Conservation (phyloP, 441 rosid genomes). For the Flueggea neowawraea region DNA sequence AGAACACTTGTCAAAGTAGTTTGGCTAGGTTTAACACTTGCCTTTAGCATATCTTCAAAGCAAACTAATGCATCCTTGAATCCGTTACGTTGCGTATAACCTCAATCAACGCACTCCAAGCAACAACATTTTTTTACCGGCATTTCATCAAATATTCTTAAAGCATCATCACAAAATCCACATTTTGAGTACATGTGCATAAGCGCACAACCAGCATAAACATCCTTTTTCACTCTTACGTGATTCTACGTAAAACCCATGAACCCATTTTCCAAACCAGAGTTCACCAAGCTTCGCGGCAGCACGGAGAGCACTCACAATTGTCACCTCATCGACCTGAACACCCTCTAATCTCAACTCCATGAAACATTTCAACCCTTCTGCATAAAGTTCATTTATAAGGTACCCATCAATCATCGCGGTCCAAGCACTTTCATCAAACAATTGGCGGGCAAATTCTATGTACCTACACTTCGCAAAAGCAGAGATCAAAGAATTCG, state of each 20-base stretch:
- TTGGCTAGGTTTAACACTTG: constrained; percentile 26
- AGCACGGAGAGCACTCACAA: constrained; percentile 57
- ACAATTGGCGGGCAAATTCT: constrained; percentile 49
- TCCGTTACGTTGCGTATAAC: constrained; percentile 55
- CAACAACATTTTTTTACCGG: constrained; percentile 56
- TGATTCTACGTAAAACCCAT: constrained; percentile 35
- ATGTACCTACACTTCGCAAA: constrained; percentile 62
- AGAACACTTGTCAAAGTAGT: constrained; percentile 32
- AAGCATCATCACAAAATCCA: constrained; percentile 54
- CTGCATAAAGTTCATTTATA: constrained; percentile 56
- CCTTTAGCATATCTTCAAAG: constrained; percentile 45
- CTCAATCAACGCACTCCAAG: constrained; percentile 76
- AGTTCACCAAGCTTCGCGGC: constrained; percentile 47
- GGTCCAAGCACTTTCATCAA: constrained; percentile 71
- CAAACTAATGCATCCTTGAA: constrained; percentile 55
- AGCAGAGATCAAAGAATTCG: constrained; percentile 60
- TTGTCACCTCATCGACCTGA: constrained; percentile 45
- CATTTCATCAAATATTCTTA: constrained; percentile 53
- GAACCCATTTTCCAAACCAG: constrained; percentile 51
- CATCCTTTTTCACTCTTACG: constrained; percentile 39
- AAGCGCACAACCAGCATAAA: constrained; percentile 58
- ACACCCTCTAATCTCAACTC: constrained; percentile 39
- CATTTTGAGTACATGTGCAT: constrained; percentile 81
- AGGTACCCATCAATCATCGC: constrained; percentile 78
- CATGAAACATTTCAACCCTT: constrained; percentile 48